A percentile compares a stretch with the other conserved stretches of the same genome.
Conservation (phyloP, 2,329 filamentous ascomycete genomes). For the Arthrobotrys sinensis region DNA sequence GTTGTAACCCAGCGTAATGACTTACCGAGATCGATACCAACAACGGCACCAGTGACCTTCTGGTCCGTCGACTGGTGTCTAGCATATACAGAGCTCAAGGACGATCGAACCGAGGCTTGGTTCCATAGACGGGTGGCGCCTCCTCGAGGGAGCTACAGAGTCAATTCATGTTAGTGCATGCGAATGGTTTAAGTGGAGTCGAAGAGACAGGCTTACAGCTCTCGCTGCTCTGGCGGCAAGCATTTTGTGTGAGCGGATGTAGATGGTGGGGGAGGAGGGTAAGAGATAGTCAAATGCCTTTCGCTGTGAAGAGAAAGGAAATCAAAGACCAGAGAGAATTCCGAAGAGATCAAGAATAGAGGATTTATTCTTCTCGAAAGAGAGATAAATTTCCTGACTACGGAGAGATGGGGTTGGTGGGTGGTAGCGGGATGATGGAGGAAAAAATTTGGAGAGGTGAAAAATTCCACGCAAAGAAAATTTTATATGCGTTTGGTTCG, state of each 20-base stretch:
- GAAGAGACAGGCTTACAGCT: constrained; percentile 46
- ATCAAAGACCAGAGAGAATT: constrained; percentile 16
- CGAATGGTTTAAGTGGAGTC: background rate
- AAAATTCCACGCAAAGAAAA: constrained; percentile 60
- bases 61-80: constrained; percentile 83
- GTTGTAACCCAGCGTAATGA: constrained; percentile 5
- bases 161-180: constrained; percentile 18
- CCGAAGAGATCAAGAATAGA: constrained; percentile 25
- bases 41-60: constrained; percentile 95
- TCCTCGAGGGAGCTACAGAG: constrained; percentile 57
- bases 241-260: constrained; percentile 48
- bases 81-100: constrained; percentile 76
- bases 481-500: constrained; percentile 58
- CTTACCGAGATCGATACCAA: constrained; percentile 96
- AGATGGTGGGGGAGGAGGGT: constrained; percentile 5
- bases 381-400: constrained; percentile 33
- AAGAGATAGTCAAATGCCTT: constrained; percentile 23
- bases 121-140: constrained; percentile 53
- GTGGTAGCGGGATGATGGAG: constrained; percentile 54
- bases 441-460: constrained; percentile 46
- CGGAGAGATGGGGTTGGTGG: constrained; percentile 39
- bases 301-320: constrained; percentile 23
- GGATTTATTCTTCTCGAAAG: constrained; percentile 35
- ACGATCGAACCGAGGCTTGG: constrained; percentile 55
- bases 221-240: constrained; percentile 61